Percentiles rank a stretch among this genome's conserved stretches.
Evolutionary conservation across 208 protist species (phyloP).

Genomic region (Novymonas esmeraldas): DNA sequence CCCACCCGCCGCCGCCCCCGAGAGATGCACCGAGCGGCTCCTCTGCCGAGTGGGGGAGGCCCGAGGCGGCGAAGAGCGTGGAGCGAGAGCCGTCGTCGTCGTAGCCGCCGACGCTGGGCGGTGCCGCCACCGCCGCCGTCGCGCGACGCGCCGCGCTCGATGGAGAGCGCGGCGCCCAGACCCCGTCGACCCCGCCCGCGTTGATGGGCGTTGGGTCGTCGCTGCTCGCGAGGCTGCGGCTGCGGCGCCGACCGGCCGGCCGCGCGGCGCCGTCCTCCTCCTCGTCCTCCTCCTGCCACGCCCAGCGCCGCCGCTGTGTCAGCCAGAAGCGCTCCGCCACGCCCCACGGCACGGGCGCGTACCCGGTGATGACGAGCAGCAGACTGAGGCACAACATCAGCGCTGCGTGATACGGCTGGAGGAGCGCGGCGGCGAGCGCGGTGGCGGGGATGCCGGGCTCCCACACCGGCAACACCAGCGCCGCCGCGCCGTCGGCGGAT

Average conservation of each 20-base stretch:
- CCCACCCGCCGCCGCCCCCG: not conserved
- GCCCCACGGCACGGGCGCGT: slow-evolving; percentile 41
- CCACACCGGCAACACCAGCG: slow-evolving; percentile 20
- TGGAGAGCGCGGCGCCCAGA: not conserved
- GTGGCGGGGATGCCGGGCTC: slow-evolving; percentile 14
- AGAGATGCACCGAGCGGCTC: not conserved
- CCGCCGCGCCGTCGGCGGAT: slow-evolving; percentile 1
- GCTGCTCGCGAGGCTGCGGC: not conserved
- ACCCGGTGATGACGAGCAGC: slow-evolving; percentile 40
- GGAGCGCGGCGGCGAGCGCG: slow-evolving; percentile 23
- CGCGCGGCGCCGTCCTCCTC: too few relatives aligned
- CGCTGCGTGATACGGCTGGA: slow-evolving; percentile 34
- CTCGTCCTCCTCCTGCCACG: not conserved
- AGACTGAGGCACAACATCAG: slow-evolving; percentile 54
- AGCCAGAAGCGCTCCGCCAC: slow-evolving; percentile 44
- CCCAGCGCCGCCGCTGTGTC: slow-evolving; percentile 20
- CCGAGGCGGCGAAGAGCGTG: not conserved
- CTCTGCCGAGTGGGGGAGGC: not conserved
- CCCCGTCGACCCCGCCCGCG: too few relatives aligned
- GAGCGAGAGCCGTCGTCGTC: not conserved
- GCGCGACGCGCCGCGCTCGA: not conserved
- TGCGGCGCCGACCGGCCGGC: not conserved
- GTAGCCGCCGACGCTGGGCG: not conserved
- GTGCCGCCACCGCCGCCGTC: slow-evolving; percentile 1
- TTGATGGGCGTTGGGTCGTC: not conserved